Conservation (phyloP, 164 flowering plant species). For the Buxus sempervirens region DNA sequence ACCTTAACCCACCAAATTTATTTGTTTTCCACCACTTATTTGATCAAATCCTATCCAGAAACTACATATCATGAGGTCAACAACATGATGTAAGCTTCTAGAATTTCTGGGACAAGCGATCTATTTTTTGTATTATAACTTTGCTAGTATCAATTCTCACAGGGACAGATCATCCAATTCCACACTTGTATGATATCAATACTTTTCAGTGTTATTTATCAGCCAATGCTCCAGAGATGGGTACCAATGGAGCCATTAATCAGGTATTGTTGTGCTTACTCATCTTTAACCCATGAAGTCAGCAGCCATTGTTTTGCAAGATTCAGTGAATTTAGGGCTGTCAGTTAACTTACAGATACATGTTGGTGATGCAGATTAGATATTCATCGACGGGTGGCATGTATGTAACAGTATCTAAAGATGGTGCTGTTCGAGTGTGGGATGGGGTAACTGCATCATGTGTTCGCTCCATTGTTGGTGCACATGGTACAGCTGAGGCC, state of each 20-base stretch:
- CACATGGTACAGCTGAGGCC: conserved; percentile 78
- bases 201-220: conserved; percentile 84
- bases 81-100: not conserved
- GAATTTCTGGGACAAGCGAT: not conserved
- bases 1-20: not conserved
- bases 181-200: conserved; percentile 83
- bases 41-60: not conserved
- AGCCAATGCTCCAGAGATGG: conserved; percentile 55
- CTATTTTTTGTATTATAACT: conserved; percentile 5
- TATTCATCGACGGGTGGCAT: conserved; percentile 78
- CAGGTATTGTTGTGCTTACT: conserved; percentile 38
- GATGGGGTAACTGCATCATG: conserved; percentile 76
- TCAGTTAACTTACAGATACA: conserved; percentile 6
- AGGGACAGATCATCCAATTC: conserved; percentile 85
- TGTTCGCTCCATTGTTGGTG: conserved; percentile 68
- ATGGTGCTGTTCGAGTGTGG: conserved; percentile 79
- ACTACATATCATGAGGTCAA: not conserved
- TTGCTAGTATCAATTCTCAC: conserved; percentile 21
- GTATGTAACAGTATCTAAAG: conserved; percentile 91
- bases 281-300: conserved; percentile 2
- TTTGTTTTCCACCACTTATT: not conserved
- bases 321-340: not conserved
- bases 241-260: conserved; percentile 65
- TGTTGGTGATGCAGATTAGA: conserved; percentile 49
- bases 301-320: conserved; percentile 4